Conservation (phyloP, 108 stramenopile genomes). For the Nitzschia inconspicua region DNA sequence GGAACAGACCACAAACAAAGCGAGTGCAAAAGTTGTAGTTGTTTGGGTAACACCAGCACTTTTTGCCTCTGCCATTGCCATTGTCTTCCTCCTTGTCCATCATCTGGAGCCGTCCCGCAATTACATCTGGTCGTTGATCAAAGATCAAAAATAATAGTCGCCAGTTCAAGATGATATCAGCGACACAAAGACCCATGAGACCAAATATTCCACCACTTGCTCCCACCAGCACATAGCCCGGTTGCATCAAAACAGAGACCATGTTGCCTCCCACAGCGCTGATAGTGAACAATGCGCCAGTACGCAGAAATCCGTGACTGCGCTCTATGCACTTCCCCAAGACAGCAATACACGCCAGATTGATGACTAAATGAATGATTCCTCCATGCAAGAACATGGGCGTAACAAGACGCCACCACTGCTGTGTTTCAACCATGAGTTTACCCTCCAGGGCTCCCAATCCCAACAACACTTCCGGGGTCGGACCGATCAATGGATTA, state of each 20-base stretch:
- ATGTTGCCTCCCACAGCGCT: constrained; percentile 81
- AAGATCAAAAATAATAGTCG: constrained; percentile 40
- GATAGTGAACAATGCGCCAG: constrained; percentile 60
- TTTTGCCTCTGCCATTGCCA: not conserved
- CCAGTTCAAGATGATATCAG: constrained; percentile 90
- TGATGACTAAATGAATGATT: constrained; percentile 81
- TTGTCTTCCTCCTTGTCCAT: constrained; percentile 19
- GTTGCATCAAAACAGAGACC: constrained; percentile 76
- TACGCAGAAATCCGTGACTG: constrained; percentile 64
- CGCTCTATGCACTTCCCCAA: constrained; percentile 79
- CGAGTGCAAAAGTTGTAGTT: not conserved
- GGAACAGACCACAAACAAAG: constrained; percentile 38
- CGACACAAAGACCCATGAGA: constrained; percentile 83
- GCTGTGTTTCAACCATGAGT: constrained; percentile 72
- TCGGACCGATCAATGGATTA: constrained; percentile 88
- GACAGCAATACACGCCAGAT: constrained; percentile 70
- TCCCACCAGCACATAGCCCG: constrained; percentile 79
- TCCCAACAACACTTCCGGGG: constrained; percentile 63
- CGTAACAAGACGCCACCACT: constrained; percentile 80
- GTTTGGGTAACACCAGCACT: not conserved
- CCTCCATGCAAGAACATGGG: constrained; percentile 93
- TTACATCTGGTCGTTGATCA: constrained; percentile 10
- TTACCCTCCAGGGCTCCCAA: constrained; percentile 80
- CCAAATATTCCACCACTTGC: constrained; percentile 95
- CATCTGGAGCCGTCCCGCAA: constrained; percentile 35